Evolutionary conservation across 2,329 filamentous ascomycete species (phyloP), one percentile per base, ranked within the genome.

Genomic region (Xylariaceae sp.): DNA sequence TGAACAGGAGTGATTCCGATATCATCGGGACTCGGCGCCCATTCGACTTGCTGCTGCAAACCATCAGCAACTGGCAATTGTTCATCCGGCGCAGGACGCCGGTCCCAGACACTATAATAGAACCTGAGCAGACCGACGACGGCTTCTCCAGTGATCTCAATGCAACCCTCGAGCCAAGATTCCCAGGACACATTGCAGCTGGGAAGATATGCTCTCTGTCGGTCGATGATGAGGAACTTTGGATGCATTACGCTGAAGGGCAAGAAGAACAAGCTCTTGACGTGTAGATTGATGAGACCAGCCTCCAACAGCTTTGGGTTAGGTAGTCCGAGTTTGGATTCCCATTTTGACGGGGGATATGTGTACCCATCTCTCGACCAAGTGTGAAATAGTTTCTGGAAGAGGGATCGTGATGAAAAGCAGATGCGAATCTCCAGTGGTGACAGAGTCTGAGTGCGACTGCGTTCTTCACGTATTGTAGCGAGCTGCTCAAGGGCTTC

Each of bases 171-270:
- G 30, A 93, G 87, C 90, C 90, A 95, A n/a, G 84, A 74, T 72
- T 94, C 90, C 88, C 88, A 94, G 68, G 88, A 92, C 3, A 95
- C 84, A 66, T 95, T 95, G 73, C 89, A 92, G 66, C 88, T 91
- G 0, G 90, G 90, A 8, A 94, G 73, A 67, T 88, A 87, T 0
- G 88, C 88, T 2, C 75, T 78, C 37, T 77, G 72, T 0, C 87
- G 80, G 70, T 95, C 90, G 1, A 93, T 73, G 11, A 94, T 79
- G 44, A 93, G 79, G 66, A 90, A 93, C 68, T 95, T 95, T 0
- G 90, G 88, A 69, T 95, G 90, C 85, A 94, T 89, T n/a, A 95
- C 87, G 67, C 89, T 90, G 61, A 94, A 86, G 0, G 90, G 90
- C 2, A 86, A 77, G 63, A 93, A 85, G 73, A 95, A 95, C 6